phyloP scores from a whole-genome alignment of 257 asterid species.

The Eucommia ulmoides region DNA sequence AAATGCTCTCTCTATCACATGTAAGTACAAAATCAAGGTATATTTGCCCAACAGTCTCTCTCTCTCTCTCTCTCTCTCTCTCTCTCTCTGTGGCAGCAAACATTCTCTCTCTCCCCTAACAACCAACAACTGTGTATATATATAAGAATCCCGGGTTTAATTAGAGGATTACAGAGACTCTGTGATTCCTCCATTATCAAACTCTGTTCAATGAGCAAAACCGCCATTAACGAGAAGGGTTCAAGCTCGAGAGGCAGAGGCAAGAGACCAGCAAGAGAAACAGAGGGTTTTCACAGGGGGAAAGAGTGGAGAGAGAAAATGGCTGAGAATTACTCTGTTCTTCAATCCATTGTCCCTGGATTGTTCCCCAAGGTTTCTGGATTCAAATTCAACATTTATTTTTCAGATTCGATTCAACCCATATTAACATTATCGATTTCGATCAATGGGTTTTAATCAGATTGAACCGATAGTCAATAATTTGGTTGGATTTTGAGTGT shows the following conservation, averaged over 20 bases:
- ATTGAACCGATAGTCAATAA: no score
- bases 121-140: neutral
- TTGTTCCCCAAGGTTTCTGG: no score
- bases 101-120: neutral
- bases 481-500: no score
- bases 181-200: slow-evolving; percentile 33
- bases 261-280: slow-evolving; percentile 12
- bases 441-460: no score
- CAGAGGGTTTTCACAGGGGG: slow-evolving; percentile 8
- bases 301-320: slow-evolving; percentile 28
- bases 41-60: neutral
- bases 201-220: slow-evolving; percentile 10
- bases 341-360: no score
- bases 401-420: no score
- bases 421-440: no score
- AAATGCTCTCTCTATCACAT: no score
- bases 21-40: no score
- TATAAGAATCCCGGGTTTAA: slow-evolving; percentile 31
- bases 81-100: neutral
- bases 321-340: no score
- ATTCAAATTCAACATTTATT: no score
- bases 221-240: slow-evolving; percentile 8
- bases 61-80: neutral
- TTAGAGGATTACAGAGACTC: slow-evolving; percentile 45
- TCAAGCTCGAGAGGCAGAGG: no score